Conservation (phyloP, 768 basidiomycete species). For the Ramaria rubella region DNA sequence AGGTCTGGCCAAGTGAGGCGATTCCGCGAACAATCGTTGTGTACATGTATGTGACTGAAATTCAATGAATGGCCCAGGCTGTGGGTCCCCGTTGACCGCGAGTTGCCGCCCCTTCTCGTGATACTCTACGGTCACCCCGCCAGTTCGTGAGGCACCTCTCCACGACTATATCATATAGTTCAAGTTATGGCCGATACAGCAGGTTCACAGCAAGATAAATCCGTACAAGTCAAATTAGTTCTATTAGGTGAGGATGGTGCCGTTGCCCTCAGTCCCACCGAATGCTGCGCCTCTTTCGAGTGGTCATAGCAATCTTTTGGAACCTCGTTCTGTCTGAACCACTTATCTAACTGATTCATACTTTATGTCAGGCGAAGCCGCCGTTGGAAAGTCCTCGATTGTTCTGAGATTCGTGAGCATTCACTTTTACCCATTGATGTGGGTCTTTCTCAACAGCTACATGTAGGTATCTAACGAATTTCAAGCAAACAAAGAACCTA, state of each 20-base stretch:
- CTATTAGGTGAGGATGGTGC: slow-evolving; percentile 63
- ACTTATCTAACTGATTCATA: not conserved
- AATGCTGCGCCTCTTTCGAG: not conserved
- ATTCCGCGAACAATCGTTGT: too few relatives aligned
- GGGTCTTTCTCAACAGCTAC: not conserved
- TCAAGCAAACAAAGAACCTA: slow-evolving; percentile 97
- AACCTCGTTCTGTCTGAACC: not conserved
- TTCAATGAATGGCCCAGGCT: too few relatives aligned
- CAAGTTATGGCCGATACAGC: slow-evolving; percentile 62
- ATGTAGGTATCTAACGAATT: slow-evolving; percentile 90
- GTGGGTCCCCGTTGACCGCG: not conserved
- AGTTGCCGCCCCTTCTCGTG: not conserved
- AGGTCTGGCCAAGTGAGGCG: too few relatives aligned
- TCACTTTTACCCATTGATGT: not conserved
- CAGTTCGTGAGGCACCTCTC: not conserved
- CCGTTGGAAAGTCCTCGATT: slow-evolving; percentile 98
- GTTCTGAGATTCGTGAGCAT: slow-evolving; percentile 82
- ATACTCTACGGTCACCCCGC: not conserved
- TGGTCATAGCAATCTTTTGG: not conserved
- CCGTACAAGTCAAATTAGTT: slow-evolving; percentile 96
- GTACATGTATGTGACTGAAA: too few relatives aligned
- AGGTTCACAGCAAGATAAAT: slow-evolving; percentile 67
- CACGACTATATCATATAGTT: not conserved
- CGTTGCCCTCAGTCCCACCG: not conserved
- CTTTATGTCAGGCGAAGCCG: slow-evolving; percentile 74